These are phyloP conservation scores for Bacidia rubella DNA, from an alignment of 495 filamentous ascomycete species.

Conservation along the genomic window DNA sequence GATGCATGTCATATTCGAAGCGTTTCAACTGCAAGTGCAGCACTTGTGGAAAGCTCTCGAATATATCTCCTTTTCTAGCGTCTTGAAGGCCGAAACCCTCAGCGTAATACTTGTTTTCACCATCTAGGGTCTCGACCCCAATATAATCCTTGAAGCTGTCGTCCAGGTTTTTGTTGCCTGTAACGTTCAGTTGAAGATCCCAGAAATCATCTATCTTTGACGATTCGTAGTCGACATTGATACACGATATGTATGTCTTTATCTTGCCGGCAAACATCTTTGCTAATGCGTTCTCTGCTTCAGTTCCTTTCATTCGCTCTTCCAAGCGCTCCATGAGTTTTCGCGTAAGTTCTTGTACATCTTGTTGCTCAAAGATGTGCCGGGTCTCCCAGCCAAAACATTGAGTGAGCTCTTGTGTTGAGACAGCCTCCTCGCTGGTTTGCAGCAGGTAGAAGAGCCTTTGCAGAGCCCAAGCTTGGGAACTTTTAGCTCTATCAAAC, in stretches of 20 bases:
- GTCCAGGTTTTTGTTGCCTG: constrained; percentile 79
- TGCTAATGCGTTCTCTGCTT: constrained; percentile 80
- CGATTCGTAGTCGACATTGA: constrained; percentile 94
- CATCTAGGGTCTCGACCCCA: constrained; percentile 88
- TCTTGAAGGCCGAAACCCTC: constrained; percentile 86
- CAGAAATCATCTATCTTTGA: constrained; percentile 94
- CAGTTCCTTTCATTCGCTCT: constrained; percentile 93
- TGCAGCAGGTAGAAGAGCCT: constrained; percentile 90
- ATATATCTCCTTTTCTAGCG: constrained; percentile 94
- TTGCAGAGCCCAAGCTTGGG: constrained; percentile 90
- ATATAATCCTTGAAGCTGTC: constrained; percentile 96
- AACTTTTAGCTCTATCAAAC: constrained; percentile 65
- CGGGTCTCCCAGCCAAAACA: constrained; percentile 97
- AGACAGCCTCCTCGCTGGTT: constrained; percentile 64
- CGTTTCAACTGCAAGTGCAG: constrained; percentile 92
- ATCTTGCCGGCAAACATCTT: constrained; percentile 91
- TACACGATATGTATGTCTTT: constrained; percentile 97
- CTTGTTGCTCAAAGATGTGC: constrained; percentile 98
- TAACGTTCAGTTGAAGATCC: constrained; percentile 96
- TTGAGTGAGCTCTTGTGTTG: constrained; percentile 80
- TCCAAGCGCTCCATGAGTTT: constrained; percentile 96
- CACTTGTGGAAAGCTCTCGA: constrained; percentile 89
- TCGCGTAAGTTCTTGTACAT: constrained; percentile 91
- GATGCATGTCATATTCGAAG: constrained; percentile 93
- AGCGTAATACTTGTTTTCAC: constrained; percentile 96